Base-by-base conservation (phyloP, 176 grass and related monocot genomes). In the Oryza rufipogon region DNA sequence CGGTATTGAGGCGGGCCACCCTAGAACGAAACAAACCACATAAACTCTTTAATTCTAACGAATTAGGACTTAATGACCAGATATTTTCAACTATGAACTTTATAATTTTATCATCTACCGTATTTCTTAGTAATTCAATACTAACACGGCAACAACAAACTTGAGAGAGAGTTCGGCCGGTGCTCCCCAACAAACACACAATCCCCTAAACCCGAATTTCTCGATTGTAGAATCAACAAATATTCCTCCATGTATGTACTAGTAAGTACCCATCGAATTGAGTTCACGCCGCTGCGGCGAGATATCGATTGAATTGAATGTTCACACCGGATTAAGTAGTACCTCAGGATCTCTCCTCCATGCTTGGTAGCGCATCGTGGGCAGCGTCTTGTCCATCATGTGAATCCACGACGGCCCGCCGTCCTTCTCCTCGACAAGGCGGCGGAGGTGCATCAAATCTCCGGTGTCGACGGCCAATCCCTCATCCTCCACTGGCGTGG, bases 321-420 rank as follows among this genome's bases (percentile, higher is more conserved):
- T 4, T 20, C 1, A 54, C 13, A 54, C 15, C 2, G 30, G 30
- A 32, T 3, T 58, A 58, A 4, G 19, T 33, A 48, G 65, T 78
- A 89, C 95, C 91, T 89, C 47, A 28, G 87, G 83, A 51, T 96
- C 97, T 89, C 97, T 92, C 9, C 86, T 58, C 97, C 97, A 99
- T 4, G 97, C 97, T 38, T 89, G 88, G 47, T 94, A 99, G 0
- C 84, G 81, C 79, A 93, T 86, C 6, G 39, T 89, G 0, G 86
- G 97, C 84, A 94, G 44, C 3, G 84, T 82, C 66, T 86, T 83
- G 0, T 99, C 91, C 97, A 94, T 92, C 91, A 99, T 94, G 80
- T 91, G 91, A 30, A 85, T 89, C 97, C 93, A 99, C 0, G 79
- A 28, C 2, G 91, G 97, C 3, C 91, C 93, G 47, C 88, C 97